Evolutionary conservation across 805 yeast genomes (phyloP).

Genomic region (Sugiyamaella boreocaroliniensis): DNA sequence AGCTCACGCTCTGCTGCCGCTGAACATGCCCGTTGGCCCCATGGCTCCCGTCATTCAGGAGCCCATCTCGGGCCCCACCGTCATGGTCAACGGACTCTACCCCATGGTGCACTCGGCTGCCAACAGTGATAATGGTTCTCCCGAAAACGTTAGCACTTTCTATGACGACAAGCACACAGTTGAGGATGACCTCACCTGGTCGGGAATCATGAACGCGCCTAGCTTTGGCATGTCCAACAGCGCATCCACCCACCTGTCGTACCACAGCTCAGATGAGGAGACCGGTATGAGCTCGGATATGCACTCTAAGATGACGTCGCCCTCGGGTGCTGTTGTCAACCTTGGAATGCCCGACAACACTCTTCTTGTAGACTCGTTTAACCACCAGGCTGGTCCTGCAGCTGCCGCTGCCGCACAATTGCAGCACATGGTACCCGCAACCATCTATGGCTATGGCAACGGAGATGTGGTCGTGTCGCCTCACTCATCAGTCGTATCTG

Average conservation of each 20-base stretch:
- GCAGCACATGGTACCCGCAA: background rate
- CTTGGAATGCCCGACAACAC: background rate
- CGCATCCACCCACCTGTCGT: background rate
- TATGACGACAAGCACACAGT: slow-evolving; percentile 1
- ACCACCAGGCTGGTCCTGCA: background rate
- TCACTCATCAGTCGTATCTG: slow-evolving; percentile 4
- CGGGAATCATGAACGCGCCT: background rate
- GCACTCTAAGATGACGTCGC: background rate
- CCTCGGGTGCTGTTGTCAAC: background rate
- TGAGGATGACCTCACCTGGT: slow-evolving; percentile 7
- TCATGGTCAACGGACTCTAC: slow-evolving; percentile 15
- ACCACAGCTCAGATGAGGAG: background rate
- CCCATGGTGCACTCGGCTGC: slow-evolving; percentile 19
- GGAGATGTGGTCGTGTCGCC: slow-evolving; percentile 4
- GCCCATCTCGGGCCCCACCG: background rate
- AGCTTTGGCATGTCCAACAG: background rate
- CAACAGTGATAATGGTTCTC: slow-evolving; percentile 14
- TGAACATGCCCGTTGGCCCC: background rate
- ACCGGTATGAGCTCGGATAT: background rate
- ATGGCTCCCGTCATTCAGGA: background rate
- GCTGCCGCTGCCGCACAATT: background rate
- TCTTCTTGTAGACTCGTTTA: background rate
- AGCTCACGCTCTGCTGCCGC: background rate
- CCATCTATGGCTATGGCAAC: background rate
- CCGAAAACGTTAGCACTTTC: slow-evolving; percentile 2